A percentile compares a stretch with the other conserved stretches of the same genome.
Evolutionary conservation across 306 rosid genomes (phyloP).

Genomic region (Heteromeles arbutifolia): DNA sequence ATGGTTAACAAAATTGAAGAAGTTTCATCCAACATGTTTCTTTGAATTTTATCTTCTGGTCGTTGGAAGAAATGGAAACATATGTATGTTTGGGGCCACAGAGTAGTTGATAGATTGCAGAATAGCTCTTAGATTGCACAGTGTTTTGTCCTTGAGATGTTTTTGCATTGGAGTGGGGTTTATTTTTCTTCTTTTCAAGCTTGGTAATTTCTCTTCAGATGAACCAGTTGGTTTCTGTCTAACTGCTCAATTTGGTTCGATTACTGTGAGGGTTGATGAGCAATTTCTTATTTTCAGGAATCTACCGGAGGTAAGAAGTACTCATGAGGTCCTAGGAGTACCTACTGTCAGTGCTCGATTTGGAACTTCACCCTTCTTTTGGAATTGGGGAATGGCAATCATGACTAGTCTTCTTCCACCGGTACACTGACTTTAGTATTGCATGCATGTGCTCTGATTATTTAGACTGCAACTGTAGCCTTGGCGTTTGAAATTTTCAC

Average conservation of each 20-base stretch:
- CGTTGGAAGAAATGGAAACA: neutral
- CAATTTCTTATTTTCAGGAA: conserved; percentile 42
- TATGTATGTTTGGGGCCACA: neutral
- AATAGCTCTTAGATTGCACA: neutral
- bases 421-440: conserved; percentile 22
- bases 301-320: conserved; percentile 89
- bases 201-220: neutral
- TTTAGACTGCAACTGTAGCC: neutral
- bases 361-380: conserved; percentile 90
- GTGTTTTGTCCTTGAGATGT: conserved; percentile 10
- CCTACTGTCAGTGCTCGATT: conserved; percentile 94
- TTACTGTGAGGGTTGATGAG: neutral
- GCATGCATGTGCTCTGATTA: neutral
- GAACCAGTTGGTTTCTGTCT: neutral
- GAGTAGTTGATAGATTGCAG: neutral
- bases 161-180: neutral
- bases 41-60: neutral
- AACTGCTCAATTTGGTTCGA: neutral
- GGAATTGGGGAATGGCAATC: conserved; percentile 95
- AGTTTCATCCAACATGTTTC: neutral
- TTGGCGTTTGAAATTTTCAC: neutral
- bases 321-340: conserved; percentile 76
- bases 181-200: neutral
- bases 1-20: neutral
- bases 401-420: conserved; percentile 66